These are phyloP conservation scores for Hondaea fermentalgiana DNA, from an alignment of 108 stramenopile species.

Conservation along the genomic window DNA sequence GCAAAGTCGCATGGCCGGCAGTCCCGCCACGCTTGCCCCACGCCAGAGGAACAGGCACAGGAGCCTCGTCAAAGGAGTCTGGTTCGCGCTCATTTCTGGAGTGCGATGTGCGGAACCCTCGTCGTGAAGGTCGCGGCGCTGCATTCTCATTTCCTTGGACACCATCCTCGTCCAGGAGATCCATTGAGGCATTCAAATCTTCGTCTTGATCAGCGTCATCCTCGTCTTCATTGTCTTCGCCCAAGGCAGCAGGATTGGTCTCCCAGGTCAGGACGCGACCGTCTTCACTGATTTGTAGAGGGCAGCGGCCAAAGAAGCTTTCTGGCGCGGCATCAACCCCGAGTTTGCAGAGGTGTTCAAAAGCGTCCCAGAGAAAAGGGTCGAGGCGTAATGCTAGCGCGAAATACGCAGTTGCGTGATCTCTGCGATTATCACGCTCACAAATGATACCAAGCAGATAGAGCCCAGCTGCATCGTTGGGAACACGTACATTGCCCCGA, in stretches of 20 bases:
- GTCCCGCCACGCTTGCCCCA: no score
- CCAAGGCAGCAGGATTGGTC: neutral
- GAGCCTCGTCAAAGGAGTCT: no score
- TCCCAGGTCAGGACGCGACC: neutral
- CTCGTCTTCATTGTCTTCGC: neutral
- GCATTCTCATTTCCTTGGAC: no score
- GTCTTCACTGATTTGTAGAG: neutral
- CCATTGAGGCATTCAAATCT: neutral
- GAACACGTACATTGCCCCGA: constrained; percentile 27
- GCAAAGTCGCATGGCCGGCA: no score
- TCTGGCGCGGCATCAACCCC: constrained; percentile 38
- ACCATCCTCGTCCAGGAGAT: neutral
- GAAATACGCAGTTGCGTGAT: constrained; percentile 66
- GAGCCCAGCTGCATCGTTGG: constrained; percentile 77
- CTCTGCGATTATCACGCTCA: constrained; percentile 57
- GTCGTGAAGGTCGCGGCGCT: no score
- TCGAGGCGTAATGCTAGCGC: constrained; percentile 65
- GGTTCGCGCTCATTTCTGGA: no score
- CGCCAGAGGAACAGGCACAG: no score
- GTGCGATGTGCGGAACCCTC: no score
- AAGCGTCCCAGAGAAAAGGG: constrained; percentile 71
- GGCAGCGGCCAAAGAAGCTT: neutral
- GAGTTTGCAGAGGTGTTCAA: constrained; percentile 67
- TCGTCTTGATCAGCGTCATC: neutral
- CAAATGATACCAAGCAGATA: constrained; percentile 70